Evolutionary conservation across 164 flowering plant genomes (phyloP).

Genomic region (Tetrastigma voinierianum): DNA sequence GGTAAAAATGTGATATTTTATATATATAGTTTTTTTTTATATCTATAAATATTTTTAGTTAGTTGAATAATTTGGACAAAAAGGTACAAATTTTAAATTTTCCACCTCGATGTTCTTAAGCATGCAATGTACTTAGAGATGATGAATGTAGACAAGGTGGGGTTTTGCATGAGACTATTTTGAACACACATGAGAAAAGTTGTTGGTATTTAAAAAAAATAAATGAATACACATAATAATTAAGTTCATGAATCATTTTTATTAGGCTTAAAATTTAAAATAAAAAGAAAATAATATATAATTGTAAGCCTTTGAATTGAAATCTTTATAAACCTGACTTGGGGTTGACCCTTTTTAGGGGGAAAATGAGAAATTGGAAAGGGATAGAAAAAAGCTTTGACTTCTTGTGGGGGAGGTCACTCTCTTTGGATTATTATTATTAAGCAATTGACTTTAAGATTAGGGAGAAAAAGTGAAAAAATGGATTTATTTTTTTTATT

Average conservation of each 20-base stretch:
- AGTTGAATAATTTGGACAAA: no score
- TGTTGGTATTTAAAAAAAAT: no score
- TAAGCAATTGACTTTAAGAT: conserved; percentile 8
- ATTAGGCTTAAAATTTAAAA: neutral
- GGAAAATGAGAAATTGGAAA: neutral
- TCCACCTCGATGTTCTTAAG: no score
- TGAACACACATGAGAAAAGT: no score
- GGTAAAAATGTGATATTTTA: no score
- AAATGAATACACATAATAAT: no score
- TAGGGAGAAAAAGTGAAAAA: neutral
- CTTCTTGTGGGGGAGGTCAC: neutral
- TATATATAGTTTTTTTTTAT: no score
- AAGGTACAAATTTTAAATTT: no score
- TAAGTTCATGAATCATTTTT: neutral
- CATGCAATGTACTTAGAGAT: no score
- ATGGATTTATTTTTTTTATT: neutral
- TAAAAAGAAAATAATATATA: neutral
- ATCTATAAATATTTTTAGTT: no score
- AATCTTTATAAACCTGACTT: neutral
- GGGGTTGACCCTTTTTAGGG: neutral
- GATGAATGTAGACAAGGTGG: no score
- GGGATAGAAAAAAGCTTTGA: neutral
- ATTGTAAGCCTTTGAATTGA: neutral
- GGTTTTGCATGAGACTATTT: no score
- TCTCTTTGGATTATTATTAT: neutral